Base-by-base conservation (phyloP, 1,139 yeast genomes). In the Blastobotrys serpentis region DNA sequence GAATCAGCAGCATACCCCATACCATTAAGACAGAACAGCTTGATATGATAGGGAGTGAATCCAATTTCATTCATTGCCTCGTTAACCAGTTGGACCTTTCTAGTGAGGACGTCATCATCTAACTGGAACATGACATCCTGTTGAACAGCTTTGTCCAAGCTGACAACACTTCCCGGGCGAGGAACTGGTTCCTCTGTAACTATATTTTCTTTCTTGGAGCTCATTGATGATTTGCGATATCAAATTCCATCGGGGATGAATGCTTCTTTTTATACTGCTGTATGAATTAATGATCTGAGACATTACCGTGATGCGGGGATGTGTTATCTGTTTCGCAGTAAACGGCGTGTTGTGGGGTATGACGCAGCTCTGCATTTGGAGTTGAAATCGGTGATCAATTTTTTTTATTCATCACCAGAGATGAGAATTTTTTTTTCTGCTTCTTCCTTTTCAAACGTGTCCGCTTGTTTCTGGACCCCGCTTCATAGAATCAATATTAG, bases 1-100 rank as follows among this genome's bases (percentile, higher is more conserved):
- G 84, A 77, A 60, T 81, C 86, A 19, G 79, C 81, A 11, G 82
- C 76, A 59, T 81, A 81, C 22, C 86, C 86, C 73, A 80, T 73
- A 17, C 86, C 86, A 42, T 60, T 60, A 14, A 62, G 49, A 41
- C 59, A 52, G 25, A 59, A 56, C 4, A 59, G 52, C 48, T 59
- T 58, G 47, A 47, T 51, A 36, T 59, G 63, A 37, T 53, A 59
- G 22, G 49, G 47, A 8, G 60, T 57, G 53, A 59, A 53, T 7
- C 63, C 63, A 26, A 59, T 59, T 16, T 57, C 59, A 32, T 59
- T 53, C 25, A 64, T 47, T 43, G 50, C 74, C 66, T 60, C 39
- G 41, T 58, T 56, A 16, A 58, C 56, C 6, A 58, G 49, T 5
- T 49, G 47, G 47, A 55, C 45, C 44, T 58, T 57, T 8, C 49